Percentiles rank a stretch among this genome's conserved stretches.
Conservation (phyloP, 2,329 filamentous ascomycete genomes). For the Stachybotrys chlorohalonatus region DNA sequence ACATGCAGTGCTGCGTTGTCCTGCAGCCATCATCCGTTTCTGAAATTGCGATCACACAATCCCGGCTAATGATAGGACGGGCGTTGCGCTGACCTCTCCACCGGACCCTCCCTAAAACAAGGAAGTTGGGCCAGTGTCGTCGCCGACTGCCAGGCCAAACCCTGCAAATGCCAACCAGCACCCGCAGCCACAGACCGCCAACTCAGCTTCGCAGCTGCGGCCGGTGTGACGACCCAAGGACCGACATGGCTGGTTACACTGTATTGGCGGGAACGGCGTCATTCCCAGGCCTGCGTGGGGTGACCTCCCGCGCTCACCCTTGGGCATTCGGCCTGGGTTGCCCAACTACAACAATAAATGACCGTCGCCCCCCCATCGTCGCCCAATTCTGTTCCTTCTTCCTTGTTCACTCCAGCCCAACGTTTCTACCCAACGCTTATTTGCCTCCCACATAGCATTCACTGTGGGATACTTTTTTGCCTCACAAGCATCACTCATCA, state of each 20-base stretch:
- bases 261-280: neutral
- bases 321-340: neutral
- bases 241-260: conserved; percentile 8
- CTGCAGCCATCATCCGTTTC: conserved; percentile 33
- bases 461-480: neutral
- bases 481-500: neutral
- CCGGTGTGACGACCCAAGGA: conserved; percentile 32
- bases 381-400: conserved; percentile 24
- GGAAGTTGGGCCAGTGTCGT: conserved; percentile 25
- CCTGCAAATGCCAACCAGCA: conserved; percentile 15
- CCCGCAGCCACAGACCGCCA: conserved; percentile 29
- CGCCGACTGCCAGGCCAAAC: conserved; percentile 17
- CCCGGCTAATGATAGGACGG: conserved; percentile 34
- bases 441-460: conserved; percentile 1
- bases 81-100: conserved; percentile 25
- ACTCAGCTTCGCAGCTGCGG: conserved; percentile 31
- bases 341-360: conserved; percentile 24
- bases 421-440: conserved; percentile 13
- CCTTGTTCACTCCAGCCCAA: conserved; percentile 26
- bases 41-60: conserved; percentile 18
- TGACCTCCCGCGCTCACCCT: neutral
- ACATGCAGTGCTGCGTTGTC: conserved; percentile 35
- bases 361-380: conserved; percentile 25
- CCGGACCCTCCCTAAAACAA: conserved; percentile 25
- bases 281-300: neutral